Percentiles rank a stretch among this genome's conserved stretches.
phyloP scores from a whole-genome alignment of 1,139 yeast species.

The Yamadazyma taylorii region DNA sequence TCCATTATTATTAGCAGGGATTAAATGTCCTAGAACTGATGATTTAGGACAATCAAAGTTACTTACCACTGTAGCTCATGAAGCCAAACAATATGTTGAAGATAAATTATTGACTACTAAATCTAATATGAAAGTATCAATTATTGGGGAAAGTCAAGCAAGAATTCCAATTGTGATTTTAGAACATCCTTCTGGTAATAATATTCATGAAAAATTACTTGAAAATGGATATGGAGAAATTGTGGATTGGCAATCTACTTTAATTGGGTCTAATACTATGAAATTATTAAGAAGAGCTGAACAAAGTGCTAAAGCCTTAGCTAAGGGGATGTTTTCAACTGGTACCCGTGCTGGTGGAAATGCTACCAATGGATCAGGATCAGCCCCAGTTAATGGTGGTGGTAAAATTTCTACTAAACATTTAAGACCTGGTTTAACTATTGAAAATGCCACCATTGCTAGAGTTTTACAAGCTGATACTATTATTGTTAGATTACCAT shows the following conservation, averaged over 20 bases:
- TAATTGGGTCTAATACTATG: constrained; percentile 70
- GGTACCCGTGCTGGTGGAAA: constrained; percentile 17
- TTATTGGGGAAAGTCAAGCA: constrained; percentile 60
- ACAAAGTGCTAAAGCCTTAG: constrained; percentile 60
- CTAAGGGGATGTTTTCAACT: constrained; percentile 61
- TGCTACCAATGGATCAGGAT: constrained; percentile 19
- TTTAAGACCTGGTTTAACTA: constrained; percentile 46
- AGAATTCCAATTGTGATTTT: constrained; percentile 64
- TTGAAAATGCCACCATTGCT: constrained; percentile 55
- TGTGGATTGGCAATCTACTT: constrained; percentile 80
- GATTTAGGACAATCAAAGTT: constrained; percentile 36
- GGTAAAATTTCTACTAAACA: constrained; percentile 18
- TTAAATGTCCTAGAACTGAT: constrained; percentile 70
- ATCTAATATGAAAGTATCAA: constrained; percentile 48
- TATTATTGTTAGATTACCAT: constrained; percentile 48
- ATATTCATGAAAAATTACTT: constrained; percentile 64
- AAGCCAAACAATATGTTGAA: constrained; percentile 67
- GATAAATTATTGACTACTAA: constrained; percentile 64
- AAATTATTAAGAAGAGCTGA: constrained; percentile 63
- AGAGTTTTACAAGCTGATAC: constrained; percentile 73
- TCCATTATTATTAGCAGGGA: constrained; percentile 70
- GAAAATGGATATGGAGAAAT: constrained; percentile 72
- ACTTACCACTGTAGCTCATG: constrained; percentile 58
- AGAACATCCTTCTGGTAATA: constrained; percentile 72
- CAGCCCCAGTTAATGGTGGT: constrained; percentile 3